Evolutionary conservation across 768 basidiomycete species (phyloP), one percentile per base, ranked within the genome.

Genomic region (Boletus pseudo-olivaceus): DNA sequence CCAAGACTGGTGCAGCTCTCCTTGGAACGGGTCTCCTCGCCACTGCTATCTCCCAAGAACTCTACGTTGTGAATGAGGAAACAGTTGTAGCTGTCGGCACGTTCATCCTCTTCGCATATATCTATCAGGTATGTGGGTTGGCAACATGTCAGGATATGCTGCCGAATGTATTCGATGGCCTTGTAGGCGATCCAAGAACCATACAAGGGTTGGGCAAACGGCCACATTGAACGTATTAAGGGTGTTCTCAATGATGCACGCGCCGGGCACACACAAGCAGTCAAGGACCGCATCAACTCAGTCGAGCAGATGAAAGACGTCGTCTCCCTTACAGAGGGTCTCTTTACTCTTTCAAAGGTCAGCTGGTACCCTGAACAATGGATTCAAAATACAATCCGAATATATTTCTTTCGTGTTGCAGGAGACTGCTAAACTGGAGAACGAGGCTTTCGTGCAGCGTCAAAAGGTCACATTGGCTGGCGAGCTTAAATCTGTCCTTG

Each of bases 11-110:
- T 58, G 83, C 90, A 49, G 88, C 93, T 65, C 79, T 98, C 66
- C 84, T 98, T 50, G 93, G 93, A 67, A 90, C 92, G 15, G 93
- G 91, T 65, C 77, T 91, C 56, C 76, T 87, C 52, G 96, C 95
- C 15, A 82, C 93, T 7, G 95, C 94, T 67, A 94, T 98, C 74
- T 96, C 93, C 14, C 90, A 93, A 69, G 95, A 99, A 75, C 84
- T 98, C 47, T 98, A 98, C 67, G 96, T 99, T 56, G 84, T 96
- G 67, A 97, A 97, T 72, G 95, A 98, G 73, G 97, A 98, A 79
- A 85, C 90, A 23, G 87, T 98, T 60, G 80, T 98, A 43, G 84
- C 91, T 34, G 78, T 87, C 37, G 94, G 91, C 23, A 90, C 89
- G 62, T 75, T 88, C 59, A 85, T 95, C 56, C 83, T 97, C 65